Evolutionary conservation across 441 rosid species (phyloP).

Genomic region (Gossypium lobatum): DNA sequence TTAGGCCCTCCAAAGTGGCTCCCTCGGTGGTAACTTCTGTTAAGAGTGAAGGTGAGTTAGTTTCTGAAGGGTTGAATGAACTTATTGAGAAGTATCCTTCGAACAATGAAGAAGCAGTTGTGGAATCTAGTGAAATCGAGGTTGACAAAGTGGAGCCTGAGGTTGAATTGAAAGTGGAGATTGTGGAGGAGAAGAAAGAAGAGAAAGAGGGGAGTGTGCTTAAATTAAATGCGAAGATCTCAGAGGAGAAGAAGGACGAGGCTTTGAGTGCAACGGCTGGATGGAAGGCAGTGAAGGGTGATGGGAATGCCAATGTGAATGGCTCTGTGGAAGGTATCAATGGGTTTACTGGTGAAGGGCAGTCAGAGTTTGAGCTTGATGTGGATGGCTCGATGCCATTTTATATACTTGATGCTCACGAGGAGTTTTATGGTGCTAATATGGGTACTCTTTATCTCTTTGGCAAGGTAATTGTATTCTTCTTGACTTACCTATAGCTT

Average conservation of each 20-base stretch:
- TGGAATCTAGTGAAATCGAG: slow-evolving; percentile 20
- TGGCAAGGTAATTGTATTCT: slow-evolving; percentile 62
- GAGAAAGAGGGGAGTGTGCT: slow-evolving; percentile 24
- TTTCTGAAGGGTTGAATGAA: slow-evolving; percentile 13
- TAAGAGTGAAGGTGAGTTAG: slow-evolving; percentile 29
- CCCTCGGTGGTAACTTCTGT: not conserved
- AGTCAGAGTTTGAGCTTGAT: slow-evolving; percentile 65
- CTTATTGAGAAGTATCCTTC: slow-evolving; percentile 19
- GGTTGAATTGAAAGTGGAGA: slow-evolving; percentile 18
- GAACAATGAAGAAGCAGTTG: slow-evolving; percentile 11
- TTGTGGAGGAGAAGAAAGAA: slow-evolving; percentile 19
- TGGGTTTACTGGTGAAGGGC: slow-evolving; percentile 31
- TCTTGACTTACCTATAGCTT: not conserved
- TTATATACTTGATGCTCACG: slow-evolving; percentile 76
- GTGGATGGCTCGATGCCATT: slow-evolving; percentile 65
- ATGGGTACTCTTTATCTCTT: slow-evolving; percentile 77
- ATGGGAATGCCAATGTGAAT: slow-evolving; percentile 28
- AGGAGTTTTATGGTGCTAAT: slow-evolving; percentile 77
- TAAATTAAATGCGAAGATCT: slow-evolving; percentile 67
- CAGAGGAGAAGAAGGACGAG: slow-evolving; percentile 50
- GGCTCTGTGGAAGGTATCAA: slow-evolving; percentile 22
- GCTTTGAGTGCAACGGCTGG: slow-evolving; percentile 74
- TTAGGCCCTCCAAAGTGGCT: not conserved
- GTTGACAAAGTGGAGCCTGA: slow-evolving; percentile 15
- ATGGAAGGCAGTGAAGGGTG: slow-evolving; percentile 64